phyloP scores from a whole-genome alignment of 176 grass and related monocot species.

The Lolium rigidum region DNA sequence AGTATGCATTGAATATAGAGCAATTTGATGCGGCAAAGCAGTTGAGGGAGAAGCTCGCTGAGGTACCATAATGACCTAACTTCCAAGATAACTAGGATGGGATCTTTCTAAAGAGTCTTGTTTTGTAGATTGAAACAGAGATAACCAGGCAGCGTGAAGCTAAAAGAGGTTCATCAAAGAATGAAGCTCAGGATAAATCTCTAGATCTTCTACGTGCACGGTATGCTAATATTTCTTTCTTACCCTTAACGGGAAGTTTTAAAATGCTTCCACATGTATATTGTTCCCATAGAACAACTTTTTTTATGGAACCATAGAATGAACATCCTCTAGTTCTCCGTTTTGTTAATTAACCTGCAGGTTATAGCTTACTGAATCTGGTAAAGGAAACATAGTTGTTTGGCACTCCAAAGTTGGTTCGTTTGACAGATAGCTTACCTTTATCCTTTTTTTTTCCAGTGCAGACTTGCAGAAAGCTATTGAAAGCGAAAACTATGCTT shows the following conservation, averaged over 20 bases:
- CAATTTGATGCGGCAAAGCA: conserved; percentile 91
- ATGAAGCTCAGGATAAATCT: conserved; percentile 91
- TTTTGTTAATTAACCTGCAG: conserved; percentile 37
- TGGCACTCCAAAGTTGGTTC: background rate
- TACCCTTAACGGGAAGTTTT: conserved; percentile 19
- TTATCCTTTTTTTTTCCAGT: conserved; percentile 65
- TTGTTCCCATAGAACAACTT: conserved; percentile 26
- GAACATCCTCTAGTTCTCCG: conserved; percentile 22
- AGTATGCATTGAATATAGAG: conserved; percentile 96
- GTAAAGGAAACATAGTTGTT: background rate
- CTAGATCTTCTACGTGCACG: conserved; percentile 75
- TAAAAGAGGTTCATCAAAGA: conserved; percentile 94
- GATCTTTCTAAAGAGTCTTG: conserved; percentile 19
- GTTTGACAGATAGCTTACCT: conserved; percentile 31
- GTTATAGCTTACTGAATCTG: conserved; percentile 33
- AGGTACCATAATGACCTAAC: conserved; percentile 54
- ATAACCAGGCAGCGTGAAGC: conserved; percentile 84
- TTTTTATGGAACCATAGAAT: background rate
- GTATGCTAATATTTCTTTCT: conserved; percentile 61
- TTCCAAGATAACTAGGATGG: conserved; percentile 31
- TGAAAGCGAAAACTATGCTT: conserved; percentile 87
- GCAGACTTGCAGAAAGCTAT: conserved; percentile 95
- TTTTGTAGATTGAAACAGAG: conserved; percentile 77
- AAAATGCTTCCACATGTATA: conserved; percentile 6
- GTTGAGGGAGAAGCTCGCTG: conserved; percentile 83